Percentiles rank a stretch among this genome's conserved stretches.
Evolutionary conservation across 371 early-diverging fungal species (phyloP).

Genomic region (Gilbertella persicaria): DNA sequence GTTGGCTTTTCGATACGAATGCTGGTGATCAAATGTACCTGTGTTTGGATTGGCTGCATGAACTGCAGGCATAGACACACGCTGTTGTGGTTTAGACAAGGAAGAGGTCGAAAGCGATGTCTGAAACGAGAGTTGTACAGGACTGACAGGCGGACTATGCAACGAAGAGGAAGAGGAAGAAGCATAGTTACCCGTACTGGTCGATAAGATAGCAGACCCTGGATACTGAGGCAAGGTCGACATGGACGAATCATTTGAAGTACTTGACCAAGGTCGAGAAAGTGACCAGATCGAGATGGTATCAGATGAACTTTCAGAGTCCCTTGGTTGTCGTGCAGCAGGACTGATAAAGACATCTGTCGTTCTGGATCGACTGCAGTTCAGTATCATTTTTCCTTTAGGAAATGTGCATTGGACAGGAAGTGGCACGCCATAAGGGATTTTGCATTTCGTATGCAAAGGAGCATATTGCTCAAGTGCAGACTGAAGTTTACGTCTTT

Average conservation of each 20-base stretch:
- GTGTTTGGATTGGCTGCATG: constrained; percentile 10
- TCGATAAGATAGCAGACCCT: constrained; percentile 37
- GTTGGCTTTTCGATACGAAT: constrained; percentile 19
- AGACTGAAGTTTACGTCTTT: constrained; percentile 55
- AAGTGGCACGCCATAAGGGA: constrained; percentile 56
- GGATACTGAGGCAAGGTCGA: constrained; percentile 41
- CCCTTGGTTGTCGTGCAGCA: constrained; percentile 15
- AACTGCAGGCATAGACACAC: constrained; percentile 18
- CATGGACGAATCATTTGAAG: constrained; percentile 37
- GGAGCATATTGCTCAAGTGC: constrained; percentile 59
- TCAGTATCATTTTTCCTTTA: constrained; percentile 52
- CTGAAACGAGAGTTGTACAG: constrained; percentile 18
- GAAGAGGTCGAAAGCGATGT: constrained; percentile 14
- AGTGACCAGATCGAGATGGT: constrained; percentile 35
- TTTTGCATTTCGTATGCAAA: constrained; percentile 36
- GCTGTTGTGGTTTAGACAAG: constrained; percentile 13
- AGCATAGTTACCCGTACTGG: constrained; percentile 26
- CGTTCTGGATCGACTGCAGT: constrained; percentile 48
- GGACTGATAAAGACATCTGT: constrained; percentile 36
- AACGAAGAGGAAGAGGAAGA: constrained; percentile 30
- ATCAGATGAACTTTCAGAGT: constrained; percentile 34
- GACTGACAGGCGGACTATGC: constrained; percentile 29
- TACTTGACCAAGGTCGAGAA: constrained; percentile 40
- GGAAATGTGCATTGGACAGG: constrained; percentile 63
- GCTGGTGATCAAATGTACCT: constrained; percentile 6